phyloP scores from a whole-genome alignment of 495 filamentous ascomycete species.

The Aspergillus bertholletiae region DNA sequence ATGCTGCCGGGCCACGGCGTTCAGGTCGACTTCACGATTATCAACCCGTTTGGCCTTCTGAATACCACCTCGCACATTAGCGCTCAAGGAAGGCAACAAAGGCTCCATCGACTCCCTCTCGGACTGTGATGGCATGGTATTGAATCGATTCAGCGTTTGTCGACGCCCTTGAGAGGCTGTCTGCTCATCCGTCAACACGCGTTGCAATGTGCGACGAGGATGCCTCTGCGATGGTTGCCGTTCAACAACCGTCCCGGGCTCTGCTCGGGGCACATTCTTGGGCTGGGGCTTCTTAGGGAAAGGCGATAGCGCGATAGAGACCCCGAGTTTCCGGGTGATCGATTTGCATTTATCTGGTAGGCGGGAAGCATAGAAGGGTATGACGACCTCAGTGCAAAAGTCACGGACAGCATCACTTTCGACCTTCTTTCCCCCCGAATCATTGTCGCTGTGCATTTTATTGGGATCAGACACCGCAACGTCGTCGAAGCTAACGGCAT shows the following conservation, averaged over 20 bases:
- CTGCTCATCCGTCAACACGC: constrained; percentile 69
- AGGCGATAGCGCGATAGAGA: constrained; percentile 63
- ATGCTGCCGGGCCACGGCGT: constrained; percentile 49
- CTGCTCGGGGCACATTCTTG: constrained; percentile 29
- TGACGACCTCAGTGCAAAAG: constrained; percentile 90
- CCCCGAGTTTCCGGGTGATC: constrained; percentile 85
- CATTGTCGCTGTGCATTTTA: constrained; percentile 27
- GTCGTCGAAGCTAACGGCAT: constrained; percentile 63
- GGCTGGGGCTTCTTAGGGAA: constrained; percentile 22
- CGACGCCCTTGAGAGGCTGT: constrained; percentile 44
- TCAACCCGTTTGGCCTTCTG: constrained; percentile 57
- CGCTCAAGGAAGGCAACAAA: constrained; percentile 28
- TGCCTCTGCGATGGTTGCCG: constrained; percentile 49
- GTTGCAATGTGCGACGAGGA: constrained; percentile 59
- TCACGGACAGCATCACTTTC: constrained; percentile 60
- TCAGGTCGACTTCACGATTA: constrained; percentile 67
- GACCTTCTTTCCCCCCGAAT: constrained; percentile 38
- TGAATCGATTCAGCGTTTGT: constrained; percentile 64
- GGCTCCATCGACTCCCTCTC: constrained; percentile 39
- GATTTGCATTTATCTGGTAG: constrained; percentile 74
- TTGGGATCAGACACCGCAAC: constrained; percentile 28
- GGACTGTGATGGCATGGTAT: constrained; percentile 49
- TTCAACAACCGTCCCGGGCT: constrained; percentile 52
- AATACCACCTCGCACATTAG: constrained; percentile 49
- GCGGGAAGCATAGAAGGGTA: constrained; percentile 87